Conservation (phyloP, 192 early-diverging fungal species). For the Linnemannia zychae region DNA sequence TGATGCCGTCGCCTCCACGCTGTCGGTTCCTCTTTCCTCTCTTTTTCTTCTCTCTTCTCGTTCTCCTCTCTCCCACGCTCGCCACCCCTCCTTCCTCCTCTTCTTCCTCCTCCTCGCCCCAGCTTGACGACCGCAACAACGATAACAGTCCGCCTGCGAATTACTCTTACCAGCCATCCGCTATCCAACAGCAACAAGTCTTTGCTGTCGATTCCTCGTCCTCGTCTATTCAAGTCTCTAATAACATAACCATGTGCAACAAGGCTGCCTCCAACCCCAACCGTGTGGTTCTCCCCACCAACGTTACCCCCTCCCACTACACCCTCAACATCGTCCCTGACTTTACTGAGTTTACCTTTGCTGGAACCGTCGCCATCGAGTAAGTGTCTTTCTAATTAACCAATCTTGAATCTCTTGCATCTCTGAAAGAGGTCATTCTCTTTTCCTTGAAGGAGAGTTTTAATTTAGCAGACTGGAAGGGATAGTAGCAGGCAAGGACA, state of each 20-base stretch:
- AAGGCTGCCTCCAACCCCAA: slow-evolving; percentile 46
- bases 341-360: slow-evolving; percentile 82
- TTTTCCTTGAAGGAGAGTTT: neutral
- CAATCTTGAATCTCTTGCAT: neutral
- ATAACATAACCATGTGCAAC: slow-evolving; percentile 41
- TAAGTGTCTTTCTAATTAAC: slow-evolving; percentile 12
- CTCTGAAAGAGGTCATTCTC: neutral
- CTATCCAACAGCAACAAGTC: slow-evolving; percentile 28
- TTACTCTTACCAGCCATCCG: slow-evolving; percentile 18
- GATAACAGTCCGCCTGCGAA: slow-evolving; percentile 1
- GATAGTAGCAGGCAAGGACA: neutral
- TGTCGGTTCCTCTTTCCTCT: slow-evolving; percentile 13
- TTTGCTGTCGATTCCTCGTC: slow-evolving; percentile 19
- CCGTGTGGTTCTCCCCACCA: slow-evolving; percentile 87
- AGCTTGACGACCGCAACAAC: slow-evolving; percentile 20
- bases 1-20: neutral
- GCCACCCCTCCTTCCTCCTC: slow-evolving; percentile 13
- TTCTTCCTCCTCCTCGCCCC: slow-evolving; percentile 14
- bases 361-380: slow-evolving; percentile 64
- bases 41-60: neutral
- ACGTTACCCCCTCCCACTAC: slow-evolving; percentile 88
- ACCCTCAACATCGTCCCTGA: slow-evolving; percentile 82
- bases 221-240: neutral
- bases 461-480: neutral
- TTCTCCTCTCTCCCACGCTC: slow-evolving; percentile 13